Base-by-base conservation (phyloP, 2,329 filamentous ascomycete genomes). In the Myriosclerotinia duriaeana region DNA sequence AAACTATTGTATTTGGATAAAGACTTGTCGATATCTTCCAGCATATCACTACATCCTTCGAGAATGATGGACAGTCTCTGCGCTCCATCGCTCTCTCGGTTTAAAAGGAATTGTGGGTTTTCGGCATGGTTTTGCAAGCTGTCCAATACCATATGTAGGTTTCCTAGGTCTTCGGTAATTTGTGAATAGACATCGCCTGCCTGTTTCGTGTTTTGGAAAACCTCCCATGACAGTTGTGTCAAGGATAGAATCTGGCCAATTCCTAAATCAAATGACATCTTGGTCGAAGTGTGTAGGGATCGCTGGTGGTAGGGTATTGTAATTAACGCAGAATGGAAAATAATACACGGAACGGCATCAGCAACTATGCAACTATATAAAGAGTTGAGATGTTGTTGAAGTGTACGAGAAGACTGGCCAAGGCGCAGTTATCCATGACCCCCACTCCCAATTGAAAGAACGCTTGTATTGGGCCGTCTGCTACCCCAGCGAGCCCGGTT, bases 211-310 rank as follows among this genome's bases (percentile, higher is more conserved):
- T 54, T 54, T 14, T 54, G 53, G 7, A 54, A 12, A 9, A 14
- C 15, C 7, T 38, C 53, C 53, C 53, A 54, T 12, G 53, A 38
- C 6, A 54, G 22, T 9, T 38, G 53, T 34, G 34, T 54, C 20
- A 54, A 54, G 53, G 20, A 6, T 38, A 54, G 14, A 17, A 54
- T 36, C 11, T 38, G 53, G 20, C 53, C 53, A 14, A 54, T 54
- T 54, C 53, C 53, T 15, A 54, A 22, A 38, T 38, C 53, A 38
- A 38, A 17, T 54, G 34, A n/a, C 53, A 38, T 54, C 17, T 54
- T 7, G 30, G 4, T 38, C 6, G 3, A n/a, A 54, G 2, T 38
- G 20, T 54, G 20, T 36, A 9, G 34, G 3, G n/a, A 20, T 53
- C 11, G 8, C n/a, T 30, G 26, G 14, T 7, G 34, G 11, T 7